Base-by-base conservation (phyloP, 1,284 basidiomycete species). In the Ceraceosorus guamensis region DNA sequence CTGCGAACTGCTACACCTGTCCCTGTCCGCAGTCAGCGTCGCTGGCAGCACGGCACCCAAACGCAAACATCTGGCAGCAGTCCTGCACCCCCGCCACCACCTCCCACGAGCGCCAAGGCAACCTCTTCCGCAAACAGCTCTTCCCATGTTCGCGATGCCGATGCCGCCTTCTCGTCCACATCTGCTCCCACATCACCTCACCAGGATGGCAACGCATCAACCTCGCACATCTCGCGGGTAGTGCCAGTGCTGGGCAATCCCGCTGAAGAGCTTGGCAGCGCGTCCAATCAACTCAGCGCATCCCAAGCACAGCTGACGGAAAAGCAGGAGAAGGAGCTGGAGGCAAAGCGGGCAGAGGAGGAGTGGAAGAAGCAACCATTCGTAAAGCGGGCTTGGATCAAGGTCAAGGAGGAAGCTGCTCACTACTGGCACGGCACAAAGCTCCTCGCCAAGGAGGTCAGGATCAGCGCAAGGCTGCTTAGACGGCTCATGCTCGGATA, bases 351-450 rank as follows among this genome's bases (percentile, higher is more conserved):
- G 32, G 50, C 50, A n/a, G 59, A 59, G 37, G 45, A 57, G 41
- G 33, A 41, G 10, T 32, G 46, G 57, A 54, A 55, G 48, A 37
- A 32, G 31, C 34, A 61, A 39, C 58, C 57, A 33, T 33, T 71
- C 43, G 31, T 49, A 13, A 62, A 62, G 45, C 70, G 76, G 31
- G 61, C 76, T 7, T 97, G 93, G 93, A 87, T 86, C 66, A 88
- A 85, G 70, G 85, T 97, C 66, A 99, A 96, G 80, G 89, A 96
- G 71, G 93, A 97, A 78, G 91, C 86, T 0, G 83, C 84, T 57
- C 95, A 99, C 76, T 99, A 98, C 77, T 98, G 93, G 92, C 87
- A 91, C 67, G 93, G 95, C 13, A 84, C 89, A 6, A 96, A 96
- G 77, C 83, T 98, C 7, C 82, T 98, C 39, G 91, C 89, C 7